These are phyloP conservation scores for Irpex sp. DNA, from an alignment of 1,284 basidiomycete species.

Conservation along the genomic window DNA sequence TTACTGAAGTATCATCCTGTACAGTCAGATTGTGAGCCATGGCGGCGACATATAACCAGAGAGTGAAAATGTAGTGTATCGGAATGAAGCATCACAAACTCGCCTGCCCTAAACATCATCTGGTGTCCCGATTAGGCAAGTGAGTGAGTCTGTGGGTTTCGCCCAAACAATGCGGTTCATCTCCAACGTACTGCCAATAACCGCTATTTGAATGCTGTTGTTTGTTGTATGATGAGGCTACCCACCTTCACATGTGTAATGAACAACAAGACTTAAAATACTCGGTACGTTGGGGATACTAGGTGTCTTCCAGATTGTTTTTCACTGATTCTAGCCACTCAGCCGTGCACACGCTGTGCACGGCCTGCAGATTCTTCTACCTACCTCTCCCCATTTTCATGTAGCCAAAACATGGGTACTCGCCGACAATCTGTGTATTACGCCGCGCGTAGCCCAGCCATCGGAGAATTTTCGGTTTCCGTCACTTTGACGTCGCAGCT, in stretches of 20 bases:
- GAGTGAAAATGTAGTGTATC: not conserved
- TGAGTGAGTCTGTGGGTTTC: not conserved
- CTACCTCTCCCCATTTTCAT: not conserved
- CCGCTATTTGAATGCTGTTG: not conserved
- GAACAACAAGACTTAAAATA: no score
- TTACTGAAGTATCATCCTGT: not conserved
- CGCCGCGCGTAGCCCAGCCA: conserved; percentile 3
- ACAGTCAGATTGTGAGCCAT: not conserved
- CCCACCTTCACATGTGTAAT: no score
- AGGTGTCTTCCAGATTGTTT: not conserved
- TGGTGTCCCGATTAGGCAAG: conserved; percentile 3
- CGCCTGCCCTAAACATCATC: conserved; percentile 12
- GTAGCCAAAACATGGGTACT: not conserved
- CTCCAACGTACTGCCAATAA: not conserved
- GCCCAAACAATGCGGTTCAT: not conserved
- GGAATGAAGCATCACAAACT: not conserved
- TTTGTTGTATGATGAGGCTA: not conserved
- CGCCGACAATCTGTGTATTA: conserved; percentile 8
- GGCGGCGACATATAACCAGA: not conserved
- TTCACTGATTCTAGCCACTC: not conserved
- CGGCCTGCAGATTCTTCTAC: not conserved
- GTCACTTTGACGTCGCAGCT: conserved; percentile 9
- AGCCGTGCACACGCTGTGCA: not conserved
- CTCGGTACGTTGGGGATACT: not conserved
- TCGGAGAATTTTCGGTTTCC: conserved; percentile 15